phyloP scores from a whole-genome alignment of 345 rosid genomes.

The Salix dunnii region DNA sequence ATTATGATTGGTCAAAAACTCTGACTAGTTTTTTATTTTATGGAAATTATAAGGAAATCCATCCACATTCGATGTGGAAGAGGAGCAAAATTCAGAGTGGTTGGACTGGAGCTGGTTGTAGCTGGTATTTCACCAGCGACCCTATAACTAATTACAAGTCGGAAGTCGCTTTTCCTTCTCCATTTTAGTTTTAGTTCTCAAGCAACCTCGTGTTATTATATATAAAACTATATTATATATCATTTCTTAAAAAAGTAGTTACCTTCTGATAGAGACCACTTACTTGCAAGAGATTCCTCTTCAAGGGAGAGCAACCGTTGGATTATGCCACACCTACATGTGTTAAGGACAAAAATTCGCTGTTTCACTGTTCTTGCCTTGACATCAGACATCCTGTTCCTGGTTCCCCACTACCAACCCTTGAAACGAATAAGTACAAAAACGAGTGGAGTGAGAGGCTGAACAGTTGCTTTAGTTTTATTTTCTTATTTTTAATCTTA shows the following conservation, averaged over 20 bases:
- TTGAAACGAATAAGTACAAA: too few species aligned
- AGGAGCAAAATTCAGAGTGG: conserved; percentile 21
- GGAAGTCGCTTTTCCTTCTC: conserved; percentile 71
- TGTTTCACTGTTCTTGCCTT: neutral
- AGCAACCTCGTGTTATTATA: conserved; percentile 27
- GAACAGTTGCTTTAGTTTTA: too few species aligned
- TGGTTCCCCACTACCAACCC: too few species aligned
- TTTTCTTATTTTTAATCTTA: too few species aligned
- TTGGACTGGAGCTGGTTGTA: conserved; percentile 40
- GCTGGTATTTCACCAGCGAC: conserved; percentile 44
- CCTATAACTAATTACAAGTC: conserved; percentile 65
- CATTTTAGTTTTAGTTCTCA: conserved; percentile 25
- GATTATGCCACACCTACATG: neutral
- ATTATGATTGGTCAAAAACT: conserved; percentile 10
- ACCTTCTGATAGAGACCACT: conserved; percentile 25
- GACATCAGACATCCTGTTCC: neutral
- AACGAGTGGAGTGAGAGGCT: too few species aligned
- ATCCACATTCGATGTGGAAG: conserved; percentile 8
- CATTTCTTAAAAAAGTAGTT: conserved; percentile 28
- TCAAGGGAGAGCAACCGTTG: neutral
- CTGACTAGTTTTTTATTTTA: too few species aligned
- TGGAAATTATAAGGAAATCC: neutral
- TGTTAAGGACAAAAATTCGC: too few species aligned
- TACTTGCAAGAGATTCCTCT: conserved; percentile 15
- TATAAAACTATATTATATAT: neutral